Percentiles rank a stretch among this genome's conserved stretches.
Conservation (phyloP, 257 asterid genomes). For the Solanum ahanhuiri region DNA sequence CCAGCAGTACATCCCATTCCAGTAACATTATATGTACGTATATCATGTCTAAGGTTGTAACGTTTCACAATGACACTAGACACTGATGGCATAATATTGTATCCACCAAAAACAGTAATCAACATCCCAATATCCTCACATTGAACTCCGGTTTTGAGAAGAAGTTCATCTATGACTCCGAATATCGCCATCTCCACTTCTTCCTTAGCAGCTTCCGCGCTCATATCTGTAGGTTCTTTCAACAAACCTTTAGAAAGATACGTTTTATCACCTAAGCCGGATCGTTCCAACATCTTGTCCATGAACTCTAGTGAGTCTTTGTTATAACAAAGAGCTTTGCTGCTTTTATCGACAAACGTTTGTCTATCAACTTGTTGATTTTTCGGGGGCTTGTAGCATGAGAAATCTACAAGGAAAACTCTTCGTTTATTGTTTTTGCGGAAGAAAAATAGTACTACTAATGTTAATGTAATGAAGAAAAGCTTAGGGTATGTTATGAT, state of each 20-base stretch:
- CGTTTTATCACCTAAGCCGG: slow-evolving; percentile 16
- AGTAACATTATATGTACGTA: slow-evolving; percentile 32
- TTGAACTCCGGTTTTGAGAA: not conserved
- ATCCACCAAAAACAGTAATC: slow-evolving; percentile 23
- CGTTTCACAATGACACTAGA: slow-evolving; percentile 30
- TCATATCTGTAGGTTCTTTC: not conserved
- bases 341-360: not conserved
- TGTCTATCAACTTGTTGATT: not conserved
- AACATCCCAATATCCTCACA: slow-evolving; percentile 30
- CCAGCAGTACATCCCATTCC: slow-evolving; percentile 62
- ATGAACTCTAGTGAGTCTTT: slow-evolving; percentile 12
- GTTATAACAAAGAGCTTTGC: not conserved
- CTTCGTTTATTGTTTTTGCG: not conserved
- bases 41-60: slow-evolving; percentile 37
- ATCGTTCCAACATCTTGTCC: slow-evolving; percentile 14
- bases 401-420: slow-evolving; percentile 22
- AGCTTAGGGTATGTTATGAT: not conserved
- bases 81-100: slow-evolving; percentile 36
- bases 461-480: not conserved
- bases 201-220: slow-evolving; percentile 17
- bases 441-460: not conserved
- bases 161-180: slow-evolving; percentile 26
- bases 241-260: slow-evolving; percentile 1
- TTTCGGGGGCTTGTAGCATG: slow-evolving; percentile 18
- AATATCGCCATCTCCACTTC: slow-evolving; percentile 21